Evolutionary conservation across 495 filamentous ascomycete species (phyloP).

Genomic region (Tuber melanosporum): DNA sequence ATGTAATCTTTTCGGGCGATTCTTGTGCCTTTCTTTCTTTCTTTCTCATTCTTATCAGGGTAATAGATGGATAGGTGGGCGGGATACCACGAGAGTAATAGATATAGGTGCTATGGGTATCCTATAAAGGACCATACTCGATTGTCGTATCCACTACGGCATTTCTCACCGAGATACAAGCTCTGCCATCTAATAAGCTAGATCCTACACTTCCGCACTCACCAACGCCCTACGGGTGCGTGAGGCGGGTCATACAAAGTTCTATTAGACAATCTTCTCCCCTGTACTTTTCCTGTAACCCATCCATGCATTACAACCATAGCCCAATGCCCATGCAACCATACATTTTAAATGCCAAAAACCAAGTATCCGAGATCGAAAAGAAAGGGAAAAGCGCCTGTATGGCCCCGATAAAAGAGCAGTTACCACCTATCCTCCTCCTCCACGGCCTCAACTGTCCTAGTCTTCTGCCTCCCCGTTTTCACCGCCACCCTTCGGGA

Average conservation of each 20-base stretch:
- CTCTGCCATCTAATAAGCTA: neutral
- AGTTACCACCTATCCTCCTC: conserved; percentile 6
- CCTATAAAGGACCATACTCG: neutral
- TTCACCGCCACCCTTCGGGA: conserved; percentile 28
- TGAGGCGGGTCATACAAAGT: neutral
- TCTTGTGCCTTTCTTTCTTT: neutral
- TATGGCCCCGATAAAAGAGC: neutral
- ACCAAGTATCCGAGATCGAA: neutral
- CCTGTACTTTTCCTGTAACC: neutral
- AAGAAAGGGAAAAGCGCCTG: neutral
- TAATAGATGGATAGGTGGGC: neutral
- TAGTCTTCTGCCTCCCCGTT: conserved; percentile 26
- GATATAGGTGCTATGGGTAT: neutral
- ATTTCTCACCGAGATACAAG: neutral
- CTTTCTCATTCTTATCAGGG: neutral
- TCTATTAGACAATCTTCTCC: neutral
- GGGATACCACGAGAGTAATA: neutral
- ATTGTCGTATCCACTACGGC: neutral
- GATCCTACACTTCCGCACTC: neutral
- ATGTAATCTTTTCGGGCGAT: neutral
- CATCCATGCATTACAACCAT: neutral
- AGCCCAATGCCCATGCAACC: neutral
- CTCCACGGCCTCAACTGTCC: conserved; percentile 16
- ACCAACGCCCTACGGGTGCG: neutral
- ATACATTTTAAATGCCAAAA: neutral